These are phyloP conservation scores for Xylaria sp. DNA, from an alignment of 2,329 filamentous ascomycete genomes.

Conservation along the genomic window DNA sequence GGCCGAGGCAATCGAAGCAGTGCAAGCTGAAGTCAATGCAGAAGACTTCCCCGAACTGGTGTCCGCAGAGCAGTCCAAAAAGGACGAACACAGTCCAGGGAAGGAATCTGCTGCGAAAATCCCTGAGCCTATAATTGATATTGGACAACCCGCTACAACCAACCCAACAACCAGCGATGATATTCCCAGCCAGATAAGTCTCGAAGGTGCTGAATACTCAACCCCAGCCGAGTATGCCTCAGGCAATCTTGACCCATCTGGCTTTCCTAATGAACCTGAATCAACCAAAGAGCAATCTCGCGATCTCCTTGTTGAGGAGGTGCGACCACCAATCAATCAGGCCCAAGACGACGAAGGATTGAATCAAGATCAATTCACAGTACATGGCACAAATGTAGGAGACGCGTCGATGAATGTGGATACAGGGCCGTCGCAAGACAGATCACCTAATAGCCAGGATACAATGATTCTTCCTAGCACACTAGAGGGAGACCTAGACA, in stretches of 20 bases:
- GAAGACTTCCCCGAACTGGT: conserved; percentile 33
- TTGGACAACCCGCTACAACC: conserved; percentile 1
- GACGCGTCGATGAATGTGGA: not conserved
- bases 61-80: conserved; percentile 57
- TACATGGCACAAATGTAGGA: not conserved
- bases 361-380: not conserved
- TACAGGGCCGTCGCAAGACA: not conserved
- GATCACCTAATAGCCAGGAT: conserved; percentile 3
- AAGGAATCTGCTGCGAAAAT: conserved; percentile 28
- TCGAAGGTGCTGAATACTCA: conserved; percentile 1
- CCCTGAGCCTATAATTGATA: conserved; percentile 25
- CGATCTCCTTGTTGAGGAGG: conserved; percentile 1
- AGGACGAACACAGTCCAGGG: conserved; percentile 51
- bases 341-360: conserved; percentile 6
- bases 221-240: not conserved
- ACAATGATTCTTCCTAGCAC: conserved; percentile 21
- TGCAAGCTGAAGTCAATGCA: conserved; percentile 16
- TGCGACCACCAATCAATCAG: conserved; percentile 5
- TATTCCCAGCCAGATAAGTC: not conserved
- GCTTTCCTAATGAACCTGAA: not conserved
- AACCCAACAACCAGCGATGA: not conserved
- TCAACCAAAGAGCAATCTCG: not conserved
- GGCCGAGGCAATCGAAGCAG: conserved; percentile 19
- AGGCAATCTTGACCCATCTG: not conserved
- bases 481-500: conserved; percentile 2